Evolutionary conservation across 2,329 filamentous ascomycete genomes (phyloP), one percentile per base, ranked within the genome.

Genomic region (Colletotrichum lupini): DNA sequence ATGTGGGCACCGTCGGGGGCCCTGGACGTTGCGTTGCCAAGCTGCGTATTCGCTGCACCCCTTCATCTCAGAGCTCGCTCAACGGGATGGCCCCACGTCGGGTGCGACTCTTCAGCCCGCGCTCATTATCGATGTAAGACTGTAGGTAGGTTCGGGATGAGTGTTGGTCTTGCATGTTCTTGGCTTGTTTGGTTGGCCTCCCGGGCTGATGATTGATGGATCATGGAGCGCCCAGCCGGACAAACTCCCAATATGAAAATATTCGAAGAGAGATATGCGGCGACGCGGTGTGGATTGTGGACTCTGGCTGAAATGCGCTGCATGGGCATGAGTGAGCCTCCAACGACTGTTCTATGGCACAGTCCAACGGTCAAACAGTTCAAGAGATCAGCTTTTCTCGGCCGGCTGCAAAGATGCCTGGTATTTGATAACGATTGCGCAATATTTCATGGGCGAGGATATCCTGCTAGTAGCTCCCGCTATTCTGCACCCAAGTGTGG

Each of bases 21-120:
- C 37, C 28, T 62, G 42, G n/a, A 46, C 16, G 32, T 7, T 37
- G 35, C 24, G 58, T 61, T 61, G 58, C 58, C 35, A 46, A 28
- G 56, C 22, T 69, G 68, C 57, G 58, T 72, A 58, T 68, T 70
- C 67, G 70, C 55, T 49, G 62, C 42, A 55, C 46, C 46, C 65
- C 59, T 72, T 72, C 69, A 72, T 68, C 65, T 68, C 30, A 8
- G 55, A 22, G 42, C 24, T 22, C 49, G 19, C 46, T 57, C n/a
- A 24, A 52, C 8, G 26, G 28, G 63, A 14, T 42, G n/a, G 35
- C 14, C 55, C 70, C 70, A 73, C 49, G 22, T 65, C 9, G 55
- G 49, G 49, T 73, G 56, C 28, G 35, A 73, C 70, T 65, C 28
- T 69, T 35, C 30, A 53, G 30, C 19, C 42, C 32, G 52, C 53